These are phyloP conservation scores for Fusarium hostae DNA, from an alignment of 2,329 filamentous ascomycete genomes.

Conservation along the genomic window DNA sequence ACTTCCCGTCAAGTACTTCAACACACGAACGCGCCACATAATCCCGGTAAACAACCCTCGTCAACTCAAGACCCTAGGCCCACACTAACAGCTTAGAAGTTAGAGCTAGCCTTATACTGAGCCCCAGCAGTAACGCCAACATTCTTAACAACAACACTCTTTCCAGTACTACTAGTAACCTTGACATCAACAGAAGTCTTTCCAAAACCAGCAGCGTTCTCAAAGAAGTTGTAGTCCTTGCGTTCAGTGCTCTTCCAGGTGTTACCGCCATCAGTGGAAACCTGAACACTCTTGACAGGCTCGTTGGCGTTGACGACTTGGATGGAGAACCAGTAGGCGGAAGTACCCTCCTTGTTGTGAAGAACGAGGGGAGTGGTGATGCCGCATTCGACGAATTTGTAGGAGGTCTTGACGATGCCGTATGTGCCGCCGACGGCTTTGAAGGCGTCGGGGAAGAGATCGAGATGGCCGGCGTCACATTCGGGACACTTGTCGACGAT, in stretches of 20 bases:
- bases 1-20: not conserved
- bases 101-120: constrained; percentile 46
- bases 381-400: constrained; percentile 53
- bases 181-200: constrained; percentile 64
- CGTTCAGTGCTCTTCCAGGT: constrained; percentile 68
- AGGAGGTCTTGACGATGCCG: constrained; percentile 52
- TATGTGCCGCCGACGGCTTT: constrained; percentile 50
- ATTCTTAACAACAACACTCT: constrained; percentile 61
- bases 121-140: constrained; percentile 56
- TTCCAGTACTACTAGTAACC: constrained; percentile 64
- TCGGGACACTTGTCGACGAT: constrained; percentile 60
- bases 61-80: no score
- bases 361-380: constrained; percentile 56
- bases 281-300: constrained; percentile 66
- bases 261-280: constrained; percentile 68
- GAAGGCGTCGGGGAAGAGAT: constrained; percentile 59
- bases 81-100: constrained; percentile 42
- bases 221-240: constrained; percentile 70
- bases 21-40: not conserved
- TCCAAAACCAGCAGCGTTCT: constrained; percentile 67
- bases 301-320: constrained; percentile 73
- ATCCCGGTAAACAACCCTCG: not conserved
- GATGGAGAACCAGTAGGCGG: constrained; percentile 55
- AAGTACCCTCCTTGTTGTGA: constrained; percentile 58
- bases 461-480: constrained; percentile 54